phyloP scores from a whole-genome alignment of 2,329 filamentous ascomycete species.

The Aspergillus spinulosporus region DNA sequence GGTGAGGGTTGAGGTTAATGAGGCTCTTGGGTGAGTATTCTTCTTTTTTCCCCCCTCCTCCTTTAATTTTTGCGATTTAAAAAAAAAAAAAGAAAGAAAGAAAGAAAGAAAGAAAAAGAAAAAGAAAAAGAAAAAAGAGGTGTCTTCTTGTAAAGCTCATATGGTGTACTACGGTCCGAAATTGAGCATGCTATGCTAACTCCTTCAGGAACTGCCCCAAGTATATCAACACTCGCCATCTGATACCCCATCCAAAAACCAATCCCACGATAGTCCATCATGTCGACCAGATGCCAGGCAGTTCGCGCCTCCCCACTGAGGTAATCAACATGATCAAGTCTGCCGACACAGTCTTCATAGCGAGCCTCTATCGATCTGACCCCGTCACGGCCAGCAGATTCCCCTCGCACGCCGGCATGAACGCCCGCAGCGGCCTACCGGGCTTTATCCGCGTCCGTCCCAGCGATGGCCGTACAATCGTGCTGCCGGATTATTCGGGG shows the following conservation, averaged over 20 bases:
- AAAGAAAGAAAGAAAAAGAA: too few relatives aligned
- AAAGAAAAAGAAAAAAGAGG: too few relatives aligned
- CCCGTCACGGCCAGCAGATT: not conserved
- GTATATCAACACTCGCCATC: conserved; percentile 5
- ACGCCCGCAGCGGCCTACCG: conserved; percentile 3
- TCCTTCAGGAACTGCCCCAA: conserved; percentile 1
- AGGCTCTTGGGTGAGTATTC: conserved; percentile 4
- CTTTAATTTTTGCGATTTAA: too few relatives aligned
- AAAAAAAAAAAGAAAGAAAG: too few relatives aligned
- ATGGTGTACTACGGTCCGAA: too few relatives aligned
- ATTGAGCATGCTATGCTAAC: too few relatives aligned
- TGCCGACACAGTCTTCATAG: conserved; percentile 9
- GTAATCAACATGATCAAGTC: not conserved
- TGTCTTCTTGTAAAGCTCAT: too few relatives aligned
- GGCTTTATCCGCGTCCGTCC: conserved; percentile 3
- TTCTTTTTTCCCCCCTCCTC: not conserved
- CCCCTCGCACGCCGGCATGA: conserved; percentile 9
- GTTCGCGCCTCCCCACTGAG: not conserved
- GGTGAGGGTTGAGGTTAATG: not conserved
- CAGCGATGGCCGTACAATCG: not conserved
- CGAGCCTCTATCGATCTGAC: not conserved
- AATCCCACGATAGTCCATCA: not conserved
- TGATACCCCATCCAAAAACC: not conserved
- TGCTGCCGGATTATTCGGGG: conserved; percentile 8
- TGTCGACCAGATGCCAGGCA: not conserved